Evolutionary conservation across 2,329 filamentous ascomycete genomes (phyloP).

Genomic region (Sphaerulina populicola): DNA sequence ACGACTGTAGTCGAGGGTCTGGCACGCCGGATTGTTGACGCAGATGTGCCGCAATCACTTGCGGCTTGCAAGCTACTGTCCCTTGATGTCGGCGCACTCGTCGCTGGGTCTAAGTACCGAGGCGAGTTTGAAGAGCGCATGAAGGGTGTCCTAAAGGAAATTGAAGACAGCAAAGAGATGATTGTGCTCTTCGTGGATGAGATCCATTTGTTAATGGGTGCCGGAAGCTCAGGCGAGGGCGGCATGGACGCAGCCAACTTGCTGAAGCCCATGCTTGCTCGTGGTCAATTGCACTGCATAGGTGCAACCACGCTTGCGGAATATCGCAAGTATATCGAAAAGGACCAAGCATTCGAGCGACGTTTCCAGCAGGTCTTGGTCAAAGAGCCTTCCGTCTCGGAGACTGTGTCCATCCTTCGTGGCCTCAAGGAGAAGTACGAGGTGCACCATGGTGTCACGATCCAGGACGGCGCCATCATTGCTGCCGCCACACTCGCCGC

Average conservation of each 20-base stretch:
- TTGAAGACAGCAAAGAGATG: constrained; percentile 87
- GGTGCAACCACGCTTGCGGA: constrained; percentile 91
- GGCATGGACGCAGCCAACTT: constrained; percentile 98
- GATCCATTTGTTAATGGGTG: constrained; percentile 97
- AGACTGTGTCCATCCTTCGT: constrained; percentile 96
- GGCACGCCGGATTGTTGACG: constrained; percentile 89
- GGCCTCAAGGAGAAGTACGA: constrained; percentile 97
- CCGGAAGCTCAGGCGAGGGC: constrained; percentile 85
- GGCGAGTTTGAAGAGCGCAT: constrained; percentile 98
- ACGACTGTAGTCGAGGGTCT: constrained; percentile 96
- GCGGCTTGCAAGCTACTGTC: constrained; percentile 90
- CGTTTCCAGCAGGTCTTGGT: constrained; percentile 97
- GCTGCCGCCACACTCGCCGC: constrained; percentile 84
- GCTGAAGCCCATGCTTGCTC: constrained; percentile 94
- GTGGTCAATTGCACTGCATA: constrained; percentile 94
- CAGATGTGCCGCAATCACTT: constrained; percentile 90
- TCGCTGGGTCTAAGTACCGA: constrained; percentile 95
- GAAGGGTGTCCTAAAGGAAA: constrained; percentile 98
- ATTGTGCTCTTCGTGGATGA: constrained; percentile 98
- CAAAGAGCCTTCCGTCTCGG: constrained; percentile 79
- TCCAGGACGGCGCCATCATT: constrained; percentile 87
- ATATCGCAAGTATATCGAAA: constrained; percentile 98
- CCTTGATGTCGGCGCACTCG: constrained; percentile 86
- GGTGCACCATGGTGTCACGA: constrained; percentile 94
- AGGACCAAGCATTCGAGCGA: constrained; percentile 94